These are phyloP conservation scores for Leucogyrophana mollusca DNA, from an alignment of 768 basidiomycete species.

Conservation along the genomic window DNA sequence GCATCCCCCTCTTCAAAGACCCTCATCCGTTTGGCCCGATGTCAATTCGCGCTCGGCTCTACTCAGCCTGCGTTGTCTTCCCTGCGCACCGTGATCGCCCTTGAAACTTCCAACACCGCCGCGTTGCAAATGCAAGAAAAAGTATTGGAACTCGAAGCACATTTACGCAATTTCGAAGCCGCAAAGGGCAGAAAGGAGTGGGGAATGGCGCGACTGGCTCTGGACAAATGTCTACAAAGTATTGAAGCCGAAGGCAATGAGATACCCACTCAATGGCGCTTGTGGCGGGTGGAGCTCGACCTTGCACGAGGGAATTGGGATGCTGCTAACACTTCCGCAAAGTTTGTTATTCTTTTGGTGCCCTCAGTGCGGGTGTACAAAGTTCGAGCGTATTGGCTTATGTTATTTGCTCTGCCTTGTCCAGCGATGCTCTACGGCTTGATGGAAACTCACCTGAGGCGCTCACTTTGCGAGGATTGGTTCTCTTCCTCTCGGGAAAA, in stretches of 20 bases:
- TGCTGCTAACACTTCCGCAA: constrained; percentile 69
- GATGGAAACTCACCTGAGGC: constrained; percentile 77
- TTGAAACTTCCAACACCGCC: constrained; percentile 61
- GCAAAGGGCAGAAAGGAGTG: constrained; percentile 65
- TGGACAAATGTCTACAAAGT: constrained; percentile 73
- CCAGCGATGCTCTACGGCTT: constrained; percentile 72
- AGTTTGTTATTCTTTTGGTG: constrained; percentile 45
- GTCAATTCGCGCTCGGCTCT: constrained; percentile 78
- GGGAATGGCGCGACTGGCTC: constrained; percentile 73
- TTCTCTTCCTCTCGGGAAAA: constrained; percentile 73
- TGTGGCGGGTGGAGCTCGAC: constrained; percentile 79
- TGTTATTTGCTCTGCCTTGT: background rate
- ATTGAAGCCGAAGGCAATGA: constrained; percentile 77
- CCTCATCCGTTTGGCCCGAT: constrained; percentile 77
- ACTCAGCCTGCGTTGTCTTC: constrained; percentile 66
- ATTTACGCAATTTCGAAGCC: constrained; percentile 60
- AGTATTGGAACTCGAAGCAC: constrained; percentile 59
- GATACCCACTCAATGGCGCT: constrained; percentile 75
- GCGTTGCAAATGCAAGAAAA: constrained; percentile 63
- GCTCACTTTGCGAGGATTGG: constrained; percentile 72
- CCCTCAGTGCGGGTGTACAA: background rate
- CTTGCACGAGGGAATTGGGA: constrained; percentile 71
- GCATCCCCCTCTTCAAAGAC: constrained; percentile 68
- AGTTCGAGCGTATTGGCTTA: background rate
- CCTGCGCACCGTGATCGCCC: constrained; percentile 54